Conservation (phyloP, 1,284 basidiomycete genomes). For the Stygiomarasmius scandens region DNA sequence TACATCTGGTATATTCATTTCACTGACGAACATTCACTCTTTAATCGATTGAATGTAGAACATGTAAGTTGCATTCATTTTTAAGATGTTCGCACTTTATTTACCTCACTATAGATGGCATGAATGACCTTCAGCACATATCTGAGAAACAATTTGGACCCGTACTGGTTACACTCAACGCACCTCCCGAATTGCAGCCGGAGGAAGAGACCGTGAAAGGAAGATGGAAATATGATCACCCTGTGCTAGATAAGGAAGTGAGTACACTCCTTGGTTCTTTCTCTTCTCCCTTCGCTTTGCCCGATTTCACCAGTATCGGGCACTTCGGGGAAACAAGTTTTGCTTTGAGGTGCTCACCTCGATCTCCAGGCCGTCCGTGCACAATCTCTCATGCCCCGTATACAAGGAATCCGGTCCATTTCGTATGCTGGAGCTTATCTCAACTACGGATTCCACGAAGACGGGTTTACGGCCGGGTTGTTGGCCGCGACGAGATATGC, state of each 20-base stretch:
- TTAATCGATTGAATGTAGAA: no score
- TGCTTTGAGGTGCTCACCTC: no score
- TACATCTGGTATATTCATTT: no score
- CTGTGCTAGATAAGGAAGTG: conserved; percentile 57
- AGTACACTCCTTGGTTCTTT: conserved; percentile 8
- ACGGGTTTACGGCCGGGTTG: conserved; percentile 74
- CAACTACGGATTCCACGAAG: conserved; percentile 78
- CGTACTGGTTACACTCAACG: conserved; percentile 80
- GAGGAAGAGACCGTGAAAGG: conserved; percentile 49
- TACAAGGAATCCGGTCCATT: conserved; percentile 69
- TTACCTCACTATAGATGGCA: conserved; percentile 71
- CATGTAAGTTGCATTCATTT: no score
- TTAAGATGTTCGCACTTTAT: no score
- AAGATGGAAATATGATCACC: conserved; percentile 70
- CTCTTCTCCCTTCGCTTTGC: no score
- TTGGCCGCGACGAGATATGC: conserved; percentile 35
- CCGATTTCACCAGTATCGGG: no score
- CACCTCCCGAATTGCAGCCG: conserved; percentile 60
- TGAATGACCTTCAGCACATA: conserved; percentile 81
- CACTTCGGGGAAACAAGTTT: no score
- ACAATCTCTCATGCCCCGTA: conserved; percentile 54
- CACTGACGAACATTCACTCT: no score
- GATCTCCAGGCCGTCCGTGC: conserved; percentile 53
- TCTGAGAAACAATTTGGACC: conserved; percentile 60
- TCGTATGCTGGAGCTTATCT: conserved; percentile 82